Evolutionary conservation across 768 basidiomycete genomes (phyloP).

Genomic region (Pisolithus sp.): DNA sequence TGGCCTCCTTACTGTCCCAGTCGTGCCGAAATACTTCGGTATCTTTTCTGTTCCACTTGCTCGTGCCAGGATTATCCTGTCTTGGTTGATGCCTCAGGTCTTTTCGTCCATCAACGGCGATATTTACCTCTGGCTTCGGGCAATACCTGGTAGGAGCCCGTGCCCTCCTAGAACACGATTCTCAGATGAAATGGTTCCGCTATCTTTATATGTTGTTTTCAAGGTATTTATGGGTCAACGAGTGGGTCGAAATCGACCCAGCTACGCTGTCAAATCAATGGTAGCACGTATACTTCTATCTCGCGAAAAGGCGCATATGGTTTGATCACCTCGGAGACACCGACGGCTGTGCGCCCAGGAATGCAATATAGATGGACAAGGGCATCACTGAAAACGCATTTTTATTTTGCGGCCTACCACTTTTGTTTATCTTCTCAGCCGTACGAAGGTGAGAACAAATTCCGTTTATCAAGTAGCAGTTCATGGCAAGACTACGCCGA

Average conservation of each 20-base stretch:
- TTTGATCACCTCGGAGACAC: no score
- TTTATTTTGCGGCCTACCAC: no score
- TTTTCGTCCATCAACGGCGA: constrained; percentile 8
- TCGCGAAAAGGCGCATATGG: no score
- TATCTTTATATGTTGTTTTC: constrained; percentile 78
- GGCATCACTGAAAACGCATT: no score
- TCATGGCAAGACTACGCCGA: no score
- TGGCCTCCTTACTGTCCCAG: constrained; percentile 53
- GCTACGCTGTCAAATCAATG: background rate
- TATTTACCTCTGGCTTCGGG: constrained; percentile 51
- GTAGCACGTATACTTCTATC: no score
- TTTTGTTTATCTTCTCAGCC: no score
- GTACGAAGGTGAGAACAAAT: no score
- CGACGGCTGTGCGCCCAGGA: no score
- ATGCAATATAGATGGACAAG: no score
- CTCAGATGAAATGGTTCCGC: constrained; percentile 86
- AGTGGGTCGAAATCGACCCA: constrained; percentile 52
- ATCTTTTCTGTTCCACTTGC: constrained; percentile 44
- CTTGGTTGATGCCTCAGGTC: background rate
- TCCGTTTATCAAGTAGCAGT: no score
- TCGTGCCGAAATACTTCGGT: constrained; percentile 56
- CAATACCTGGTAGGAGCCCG: constrained; percentile 51
- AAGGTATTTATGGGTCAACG: constrained; percentile 90
- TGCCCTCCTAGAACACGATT: constrained; percentile 68
- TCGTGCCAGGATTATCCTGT: constrained; percentile 37